These are phyloP conservation scores for Staphylotrichum tortipilum DNA, from an alignment of 495 filamentous ascomycete genomes.

Conservation along the genomic window DNA sequence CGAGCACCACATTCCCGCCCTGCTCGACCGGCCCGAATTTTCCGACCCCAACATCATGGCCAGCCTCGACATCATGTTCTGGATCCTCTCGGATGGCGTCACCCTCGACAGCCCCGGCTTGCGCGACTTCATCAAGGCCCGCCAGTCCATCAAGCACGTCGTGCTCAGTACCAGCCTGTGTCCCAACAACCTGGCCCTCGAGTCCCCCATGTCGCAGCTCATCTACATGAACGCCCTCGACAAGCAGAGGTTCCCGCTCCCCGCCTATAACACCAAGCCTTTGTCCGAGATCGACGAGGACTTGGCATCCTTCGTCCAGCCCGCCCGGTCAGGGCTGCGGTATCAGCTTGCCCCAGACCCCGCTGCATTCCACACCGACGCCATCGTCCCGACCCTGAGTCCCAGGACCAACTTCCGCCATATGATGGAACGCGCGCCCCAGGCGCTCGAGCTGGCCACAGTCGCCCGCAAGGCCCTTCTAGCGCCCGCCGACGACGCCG, in stretches of 20 bases:
- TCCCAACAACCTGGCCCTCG: constrained; percentile 62
- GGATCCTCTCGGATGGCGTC: constrained; percentile 70
- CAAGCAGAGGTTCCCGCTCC: constrained; percentile 56
- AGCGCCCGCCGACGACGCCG: constrained; percentile 30
- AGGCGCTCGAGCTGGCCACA: constrained; percentile 44
- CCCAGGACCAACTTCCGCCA: constrained; percentile 33
- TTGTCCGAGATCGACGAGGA: constrained; percentile 5
- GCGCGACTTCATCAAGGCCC: constrained; percentile 56
- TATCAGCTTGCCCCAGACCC: constrained; percentile 60
- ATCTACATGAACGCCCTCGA: constrained; percentile 64
- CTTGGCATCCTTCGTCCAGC: constrained; percentile 14
- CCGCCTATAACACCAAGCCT: constrained; percentile 45
- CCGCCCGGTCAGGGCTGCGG: constrained; percentile 29
- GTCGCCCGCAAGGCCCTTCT: constrained; percentile 36
- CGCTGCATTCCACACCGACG: constrained; percentile 43
- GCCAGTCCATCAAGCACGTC: constrained; percentile 57
- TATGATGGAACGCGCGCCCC: constrained; percentile 22
- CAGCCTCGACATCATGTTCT: constrained; percentile 62
- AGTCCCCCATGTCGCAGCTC: constrained; percentile 51
- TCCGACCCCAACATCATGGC: constrained; percentile 52
- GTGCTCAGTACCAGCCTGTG: constrained; percentile 63
- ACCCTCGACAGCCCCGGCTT: constrained; percentile 47
- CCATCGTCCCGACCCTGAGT: constrained; percentile 46
- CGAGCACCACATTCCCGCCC: constrained; percentile 52
- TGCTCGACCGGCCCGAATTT: constrained; percentile 71